Base-by-base conservation (phyloP, 805 yeast genomes). In the Candida yuanshanica region DNA sequence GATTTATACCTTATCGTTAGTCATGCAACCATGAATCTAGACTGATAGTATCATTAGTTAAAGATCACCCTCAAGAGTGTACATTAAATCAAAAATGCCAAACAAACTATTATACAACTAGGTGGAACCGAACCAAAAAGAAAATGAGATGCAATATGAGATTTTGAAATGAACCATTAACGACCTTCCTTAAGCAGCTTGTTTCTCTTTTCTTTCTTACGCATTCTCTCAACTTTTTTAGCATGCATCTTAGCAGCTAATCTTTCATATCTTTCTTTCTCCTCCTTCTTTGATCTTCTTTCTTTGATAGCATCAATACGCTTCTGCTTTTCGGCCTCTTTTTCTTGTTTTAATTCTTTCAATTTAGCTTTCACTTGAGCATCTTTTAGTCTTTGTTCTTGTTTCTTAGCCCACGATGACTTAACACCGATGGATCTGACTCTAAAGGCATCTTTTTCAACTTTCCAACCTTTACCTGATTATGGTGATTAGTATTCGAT, bases 121-220 rank as follows among this genome's bases (percentile, higher is more conserved):
- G 16, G n/a, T 27, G n/a, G 31, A 27, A 27, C 31, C 18, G 31
- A 27, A 27, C 31, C n/a, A 22, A 25, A 25, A 25, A 22, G n/a
- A 25, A 14, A 18, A 27, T 27, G 18, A 27, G 31, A 27, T 27
- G 31, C 31, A 27, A 27, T 18, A 5, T 27, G 16, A 27, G 16
- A 14, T 18, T n/a, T 7, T 7, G 24, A 7, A 22, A 4, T 14
- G 18, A 14, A 14, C 17, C n/a, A 27, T 3, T 38, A 84, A 63
- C 97, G 96, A 59, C 59, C 59, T 37, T 90, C 98, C 61, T 82
- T 88, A 60, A 90, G 79, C 56, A 89, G 69, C 68, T 91, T 91
- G 69, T 90, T 91, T 67, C 98, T 81, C 83, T 91, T 91, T 60
- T 91, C 99, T 59, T 83, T 81, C 69, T 83, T 81, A 67, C 84